Evolutionary conservation across 768 basidiomycete species (phyloP), one percentile per base, ranked within the genome.

Genomic region (Candolleomyces efflorescens): DNA sequence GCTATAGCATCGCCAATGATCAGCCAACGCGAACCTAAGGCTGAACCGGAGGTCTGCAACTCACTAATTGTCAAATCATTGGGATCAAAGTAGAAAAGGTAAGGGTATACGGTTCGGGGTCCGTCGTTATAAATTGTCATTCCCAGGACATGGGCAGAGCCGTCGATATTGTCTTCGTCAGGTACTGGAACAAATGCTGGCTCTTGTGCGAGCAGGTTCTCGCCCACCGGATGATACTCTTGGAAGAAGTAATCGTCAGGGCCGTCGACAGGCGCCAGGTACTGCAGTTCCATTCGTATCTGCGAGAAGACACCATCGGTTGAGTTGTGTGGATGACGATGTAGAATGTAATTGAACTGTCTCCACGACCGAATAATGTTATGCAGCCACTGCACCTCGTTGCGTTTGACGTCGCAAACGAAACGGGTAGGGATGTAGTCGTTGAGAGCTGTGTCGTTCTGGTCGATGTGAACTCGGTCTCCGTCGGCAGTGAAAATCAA

Each of bases 71-170:
- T 65, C 45, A 76, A 58, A 53, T 72, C 71, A 13, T 64, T 68
- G 6, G 73, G 73, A 47, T 79, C 77, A 50, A 79, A 80, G 55
- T 75, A 73, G 60, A 77, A 76, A 9, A 76, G 65, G 23, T 74
- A 74, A 20, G 75, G 64, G 52, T 76, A 79, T 3, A 79, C 58
- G 5, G 67, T 60, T 11, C 63, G 20, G 45, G 65, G 61, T 0
- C 72, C 70, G 0, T 68, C 55, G 59, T 78, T 78, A 54, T 63
- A 43, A 6, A 43, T 7, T 15, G 41, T 43, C 41, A 43, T 43
- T 13, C 41, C 55, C 78, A 64, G 7, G 75, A n/a, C n/a, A n/a
- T n/a, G n/a, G n/a, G 74, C 10, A 76, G 68, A 49, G 32, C 2
- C n/a, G 11, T 32, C 5, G n/a, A 45, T n/a, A n/a, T n/a, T n/a